Percentiles rank a stretch among this genome's conserved stretches.
These are phyloP conservation scores for Globisporangium paddicum DNA, from an alignment of 352 stramenopile genomes.

Conservation along the genomic window DNA sequence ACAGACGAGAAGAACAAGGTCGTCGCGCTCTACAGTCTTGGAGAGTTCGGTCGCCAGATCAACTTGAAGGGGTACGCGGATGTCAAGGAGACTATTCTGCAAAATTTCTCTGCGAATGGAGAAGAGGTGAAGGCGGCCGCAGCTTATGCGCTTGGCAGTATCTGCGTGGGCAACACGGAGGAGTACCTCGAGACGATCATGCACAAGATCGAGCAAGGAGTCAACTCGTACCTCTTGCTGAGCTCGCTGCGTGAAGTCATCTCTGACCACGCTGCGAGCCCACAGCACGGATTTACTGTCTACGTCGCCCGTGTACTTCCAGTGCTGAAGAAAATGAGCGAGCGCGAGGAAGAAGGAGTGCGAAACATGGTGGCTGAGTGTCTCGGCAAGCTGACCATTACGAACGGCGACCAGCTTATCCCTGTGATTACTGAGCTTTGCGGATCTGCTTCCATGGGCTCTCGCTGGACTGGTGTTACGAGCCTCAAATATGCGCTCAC, in stretches of 20 bases:
- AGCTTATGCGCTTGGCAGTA: slow-evolving; percentile 94
- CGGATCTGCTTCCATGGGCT: slow-evolving; percentile 41
- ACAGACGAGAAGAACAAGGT: slow-evolving; percentile 71
- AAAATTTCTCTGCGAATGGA: slow-evolving; percentile 75
- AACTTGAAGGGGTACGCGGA: slow-evolving; percentile 83
- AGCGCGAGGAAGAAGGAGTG: slow-evolving; percentile 93
- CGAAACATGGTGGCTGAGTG: slow-evolving; percentile 98
- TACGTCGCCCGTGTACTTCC: slow-evolving; percentile 90
- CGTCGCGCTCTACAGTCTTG: slow-evolving; percentile 92
- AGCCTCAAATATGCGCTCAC: slow-evolving; percentile 90
- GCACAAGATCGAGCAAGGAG: slow-evolving; percentile 82
- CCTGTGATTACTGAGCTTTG: slow-evolving; percentile 86
- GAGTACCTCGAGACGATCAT: slow-evolving; percentile 92
- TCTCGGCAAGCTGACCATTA: slow-evolving; percentile 92
- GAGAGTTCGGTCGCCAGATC: slow-evolving; percentile 93
- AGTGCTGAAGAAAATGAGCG: slow-evolving; percentile 92
- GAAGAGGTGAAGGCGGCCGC: slow-evolving; percentile 97
- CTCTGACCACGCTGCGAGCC: slow-evolving; percentile 61
- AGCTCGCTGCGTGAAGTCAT: slow-evolving; percentile 96
- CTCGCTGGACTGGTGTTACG: slow-evolving; percentile 90
- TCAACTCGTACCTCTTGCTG: slow-evolving; percentile 97
- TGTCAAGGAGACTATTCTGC: slow-evolving; percentile 88
- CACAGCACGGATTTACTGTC: slow-evolving; percentile 66
- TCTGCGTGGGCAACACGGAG: slow-evolving; percentile 93
- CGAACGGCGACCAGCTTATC: slow-evolving; percentile 88